phyloP scores from a whole-genome alignment of 1,139 yeast genomes.

The Candida sp. region DNA sequence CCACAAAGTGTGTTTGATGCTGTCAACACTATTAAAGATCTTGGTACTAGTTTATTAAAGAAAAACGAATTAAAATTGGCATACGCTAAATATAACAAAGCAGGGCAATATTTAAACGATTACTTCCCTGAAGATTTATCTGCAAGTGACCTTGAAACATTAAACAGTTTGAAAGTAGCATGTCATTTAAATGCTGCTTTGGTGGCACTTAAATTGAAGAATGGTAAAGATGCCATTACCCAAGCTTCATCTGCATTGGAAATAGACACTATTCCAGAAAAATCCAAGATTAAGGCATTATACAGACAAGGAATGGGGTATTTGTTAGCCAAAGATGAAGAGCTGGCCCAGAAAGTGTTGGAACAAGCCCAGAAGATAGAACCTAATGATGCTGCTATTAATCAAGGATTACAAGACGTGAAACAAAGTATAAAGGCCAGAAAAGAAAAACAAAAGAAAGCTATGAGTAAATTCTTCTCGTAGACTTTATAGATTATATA shows the following conservation, averaged over 20 bases:
- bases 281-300: slow-evolving; percentile 76
- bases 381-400: slow-evolving; percentile 75
- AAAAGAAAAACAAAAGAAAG: slow-evolving; percentile 73
- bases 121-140: slow-evolving; percentile 72
- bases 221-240: slow-evolving; percentile 52
- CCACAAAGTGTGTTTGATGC: slow-evolving; percentile 69
- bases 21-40: slow-evolving; percentile 62
- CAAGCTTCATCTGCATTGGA: slow-evolving; percentile 69
- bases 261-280: slow-evolving; percentile 57
- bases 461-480: slow-evolving; percentile 81
- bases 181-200: slow-evolving; percentile 71
- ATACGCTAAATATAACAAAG: slow-evolving; percentile 67
- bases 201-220: slow-evolving; percentile 64
- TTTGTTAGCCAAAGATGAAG: slow-evolving; percentile 62
- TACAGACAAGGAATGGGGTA: slow-evolving; percentile 85
- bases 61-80: slow-evolving; percentile 56
- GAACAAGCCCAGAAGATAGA: slow-evolving; percentile 62
- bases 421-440: slow-evolving; percentile 51
- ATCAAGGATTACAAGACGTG: slow-evolving; percentile 63
- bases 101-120: slow-evolving; percentile 62
- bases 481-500: too few relatives aligned
- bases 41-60: slow-evolving; percentile 77
- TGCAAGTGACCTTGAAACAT: slow-evolving; percentile 47
- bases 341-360: slow-evolving; percentile 64
- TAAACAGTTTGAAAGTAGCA: slow-evolving; percentile 56